Percentiles rank a stretch among this genome's conserved stretches.
These are phyloP conservation scores for Plenodomus tracheiphilus DNA, from an alignment of 2,329 filamentous ascomycete species.

Conservation along the genomic window DNA sequence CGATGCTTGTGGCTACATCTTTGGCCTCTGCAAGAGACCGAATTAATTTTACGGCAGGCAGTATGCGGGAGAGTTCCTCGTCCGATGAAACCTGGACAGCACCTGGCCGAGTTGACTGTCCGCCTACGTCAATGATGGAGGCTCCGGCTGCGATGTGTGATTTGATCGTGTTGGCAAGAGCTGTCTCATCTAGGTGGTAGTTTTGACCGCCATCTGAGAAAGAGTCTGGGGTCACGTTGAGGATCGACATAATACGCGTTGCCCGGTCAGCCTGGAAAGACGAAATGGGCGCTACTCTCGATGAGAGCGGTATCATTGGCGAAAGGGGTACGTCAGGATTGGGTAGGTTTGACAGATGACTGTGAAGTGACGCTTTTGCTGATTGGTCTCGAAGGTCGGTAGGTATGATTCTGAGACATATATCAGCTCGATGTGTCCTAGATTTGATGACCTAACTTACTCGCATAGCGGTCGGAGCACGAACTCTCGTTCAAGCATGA, in stretches of 20 bases:
- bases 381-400: constrained; percentile 44
- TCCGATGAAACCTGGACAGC: constrained; percentile 68
- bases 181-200: constrained; percentile 45
- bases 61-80: constrained; percentile 76
- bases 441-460: constrained; percentile 51
- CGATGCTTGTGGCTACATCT: constrained; percentile 77
- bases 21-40: constrained; percentile 65
- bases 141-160: constrained; percentile 70
- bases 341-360: constrained; percentile 43
- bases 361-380: constrained; percentile 34
- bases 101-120: constrained; percentile 86
- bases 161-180: constrained; percentile 62
- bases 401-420: constrained; percentile 28
- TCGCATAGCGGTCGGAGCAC: constrained; percentile 85
- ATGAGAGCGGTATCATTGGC: constrained; percentile 45
- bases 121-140: constrained; percentile 87
- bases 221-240: constrained; percentile 94
- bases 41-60: constrained; percentile 77
- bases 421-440: constrained; percentile 11
- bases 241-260: constrained; percentile 88
- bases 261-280: constrained; percentile 30
- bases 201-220: constrained; percentile 85
- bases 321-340: constrained; percentile 41
- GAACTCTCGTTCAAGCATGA: constrained; percentile 90
- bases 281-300: constrained; percentile 33